Conservation (phyloP, 75 land plant species). For the Isoetes taiwanensis region DNA sequence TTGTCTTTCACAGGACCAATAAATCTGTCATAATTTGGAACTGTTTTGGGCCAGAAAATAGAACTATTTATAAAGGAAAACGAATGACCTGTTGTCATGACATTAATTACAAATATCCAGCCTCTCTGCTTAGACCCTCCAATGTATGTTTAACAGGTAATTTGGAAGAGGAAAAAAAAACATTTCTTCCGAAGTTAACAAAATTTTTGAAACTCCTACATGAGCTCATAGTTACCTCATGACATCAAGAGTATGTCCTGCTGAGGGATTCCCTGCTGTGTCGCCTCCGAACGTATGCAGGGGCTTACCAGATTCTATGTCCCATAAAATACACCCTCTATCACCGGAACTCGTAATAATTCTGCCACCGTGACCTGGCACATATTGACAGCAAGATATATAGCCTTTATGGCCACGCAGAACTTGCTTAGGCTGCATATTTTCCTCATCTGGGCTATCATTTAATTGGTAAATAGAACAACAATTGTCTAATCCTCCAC, state of each 20-base stretch:
- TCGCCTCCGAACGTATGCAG: constrained; percentile 85
- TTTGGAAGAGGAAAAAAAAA: background rate
- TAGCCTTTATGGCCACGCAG: constrained; percentile 90
- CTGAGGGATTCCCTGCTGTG: no score
- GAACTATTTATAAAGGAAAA: no score
- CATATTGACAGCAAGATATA: constrained; percentile 81
- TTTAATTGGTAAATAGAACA: constrained; percentile 77
- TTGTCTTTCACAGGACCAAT: no score
- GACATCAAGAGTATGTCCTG: constrained; percentile 92
- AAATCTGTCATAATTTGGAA: no score
- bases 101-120: background rate
- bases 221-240: constrained; percentile 38
- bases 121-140: background rate
- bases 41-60: no score
- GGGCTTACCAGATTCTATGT: constrained; percentile 58
- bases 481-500: constrained; percentile 91
- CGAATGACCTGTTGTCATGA: background rate
- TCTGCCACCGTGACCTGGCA: constrained; percentile 61
- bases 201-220: background rate
- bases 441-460: constrained; percentile 53
- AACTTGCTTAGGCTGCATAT: constrained; percentile 40
- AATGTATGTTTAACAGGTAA: background rate
- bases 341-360: constrained; percentile 90
- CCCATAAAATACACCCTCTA: constrained; percentile 84
- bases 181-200: no score